phyloP scores from a whole-genome alignment of 2,329 filamentous ascomycete species.

The Penicillium sp. region DNA sequence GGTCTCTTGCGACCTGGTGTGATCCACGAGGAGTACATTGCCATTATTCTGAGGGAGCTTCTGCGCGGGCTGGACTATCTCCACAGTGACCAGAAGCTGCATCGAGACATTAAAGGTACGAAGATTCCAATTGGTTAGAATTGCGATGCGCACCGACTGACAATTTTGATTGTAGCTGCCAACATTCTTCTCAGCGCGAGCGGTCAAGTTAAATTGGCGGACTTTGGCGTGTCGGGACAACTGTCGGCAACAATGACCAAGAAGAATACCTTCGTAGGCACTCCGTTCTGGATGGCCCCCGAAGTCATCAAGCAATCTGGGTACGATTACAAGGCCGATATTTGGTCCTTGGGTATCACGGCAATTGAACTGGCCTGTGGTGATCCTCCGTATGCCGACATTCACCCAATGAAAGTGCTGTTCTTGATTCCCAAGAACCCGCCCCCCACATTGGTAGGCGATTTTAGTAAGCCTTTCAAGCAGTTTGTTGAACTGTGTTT shows the following conservation, averaged over 20 bases:
- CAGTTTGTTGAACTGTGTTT: constrained; percentile 83
- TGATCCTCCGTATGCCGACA: constrained; percentile 92
- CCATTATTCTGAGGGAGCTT: constrained; percentile 88
- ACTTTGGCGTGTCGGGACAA: constrained; percentile 96
- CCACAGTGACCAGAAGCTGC: constrained; percentile 92
- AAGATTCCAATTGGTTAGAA: background rate
- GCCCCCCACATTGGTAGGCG: constrained; percentile 75
- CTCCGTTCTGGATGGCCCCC: constrained; percentile 98
- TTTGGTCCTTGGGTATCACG: constrained; percentile 95
- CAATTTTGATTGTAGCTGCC: constrained; percentile 62
- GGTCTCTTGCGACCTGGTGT: constrained; percentile 92
- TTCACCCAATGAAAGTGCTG: constrained; percentile 97
- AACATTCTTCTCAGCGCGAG: constrained; percentile 87
- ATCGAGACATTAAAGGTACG: constrained; percentile 90
- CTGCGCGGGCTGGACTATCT: constrained; percentile 89
- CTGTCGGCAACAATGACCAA: constrained; percentile 98
- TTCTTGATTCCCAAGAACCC: constrained; percentile 96
- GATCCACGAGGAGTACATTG: constrained; percentile 93
- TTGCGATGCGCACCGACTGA: constrained; percentile 14
- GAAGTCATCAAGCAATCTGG: constrained; percentile 98
- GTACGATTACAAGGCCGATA: constrained; percentile 96
- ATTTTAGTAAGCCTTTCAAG: constrained; percentile 79
- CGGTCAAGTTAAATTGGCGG: constrained; percentile 93
- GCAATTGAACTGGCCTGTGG: constrained; percentile 88
- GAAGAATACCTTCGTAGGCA: constrained; percentile 98